Percentiles rank a stretch among this genome's conserved stretches.
These are phyloP conservation scores for Karstenula rhodostoma DNA, from an alignment of 2,329 filamentous ascomycete species.

Conservation along the genomic window DNA sequence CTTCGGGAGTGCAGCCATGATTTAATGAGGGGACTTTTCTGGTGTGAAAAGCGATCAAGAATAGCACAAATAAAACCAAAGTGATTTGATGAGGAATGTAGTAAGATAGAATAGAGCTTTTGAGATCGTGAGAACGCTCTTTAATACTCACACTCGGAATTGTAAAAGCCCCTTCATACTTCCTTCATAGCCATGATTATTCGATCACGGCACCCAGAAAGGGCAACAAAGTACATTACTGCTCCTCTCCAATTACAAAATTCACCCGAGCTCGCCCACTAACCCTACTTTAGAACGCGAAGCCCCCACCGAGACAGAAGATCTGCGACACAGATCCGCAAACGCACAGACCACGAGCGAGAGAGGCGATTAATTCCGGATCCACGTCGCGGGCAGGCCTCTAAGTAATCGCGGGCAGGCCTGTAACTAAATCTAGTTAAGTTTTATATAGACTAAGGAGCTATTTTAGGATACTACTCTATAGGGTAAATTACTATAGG, in stretches of 20 bases:
- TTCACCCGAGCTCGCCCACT: background rate
- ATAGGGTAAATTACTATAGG: no score
- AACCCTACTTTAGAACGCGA: background rate
- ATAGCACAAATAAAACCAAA: background rate
- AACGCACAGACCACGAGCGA: background rate
- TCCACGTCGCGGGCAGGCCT: no score
- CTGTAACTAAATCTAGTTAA: no score
- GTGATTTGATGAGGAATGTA: no score
- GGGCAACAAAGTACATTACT: background rate
- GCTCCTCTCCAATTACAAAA: background rate
- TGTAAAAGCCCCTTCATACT: background rate
- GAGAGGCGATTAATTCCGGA: conserved; percentile 13
- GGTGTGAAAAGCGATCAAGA: background rate
- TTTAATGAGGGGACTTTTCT: background rate
- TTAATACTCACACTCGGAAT: background rate
- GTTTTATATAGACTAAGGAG: no score
- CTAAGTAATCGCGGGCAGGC: no score
- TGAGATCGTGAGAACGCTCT: background rate
- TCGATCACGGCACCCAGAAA: conserved; percentile 19
- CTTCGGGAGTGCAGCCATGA: background rate
- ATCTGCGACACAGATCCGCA: no score
- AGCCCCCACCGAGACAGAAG: background rate
- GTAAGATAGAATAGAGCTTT: background rate
- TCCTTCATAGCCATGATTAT: conserved; percentile 19
- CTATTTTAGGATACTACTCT: no score